Base-by-base conservation (phyloP, 371 early-diverging fungal species). In the Syncephalastrum racemosum region DNA sequence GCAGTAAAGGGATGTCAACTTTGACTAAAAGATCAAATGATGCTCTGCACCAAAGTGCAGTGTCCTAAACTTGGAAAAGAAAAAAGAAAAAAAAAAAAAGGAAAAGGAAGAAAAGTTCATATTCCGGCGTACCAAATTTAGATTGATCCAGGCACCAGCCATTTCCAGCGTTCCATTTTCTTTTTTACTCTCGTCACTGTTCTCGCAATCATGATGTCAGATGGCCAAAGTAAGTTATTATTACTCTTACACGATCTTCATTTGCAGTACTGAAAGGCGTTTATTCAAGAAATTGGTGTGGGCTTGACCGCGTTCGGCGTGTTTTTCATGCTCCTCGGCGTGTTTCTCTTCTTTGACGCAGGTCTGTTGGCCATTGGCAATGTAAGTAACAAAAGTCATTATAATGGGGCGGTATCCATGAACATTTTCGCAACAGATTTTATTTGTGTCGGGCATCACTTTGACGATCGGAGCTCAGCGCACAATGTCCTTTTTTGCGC, bases 361-460 rank as follows among this genome's bases (percentile, higher is more conserved):
- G 96, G 95, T 2, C 77, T 96, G 27, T 71, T 96, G 41, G 95
- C 94, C 40, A 91, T 95, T 50, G 96, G 96, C 56, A 94, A 96
- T 70, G 92, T 94, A 83, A 68, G 80, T 44, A 15, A 48, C 20
- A 5, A 31, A 31, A 4, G 2, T 8, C 31, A 31, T 31, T 14
- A 19, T 12, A 31, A 8, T 31, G 36, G 12, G 1, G 19, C 2
- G 18, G 18, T 10, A 18, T n/a, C 46, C 18, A 31, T 39, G 23
- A 1, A 12, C 8, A n/a, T 4, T 24, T 19, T 45, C 12, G 36
- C 12, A 10, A 40, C 56, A 93, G 93, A 84, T 96, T 40, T 64
- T 95, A 58, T 94, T 96, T 70, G 63, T 96, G 56, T 75, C 80
- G 24, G 96, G 96, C 31, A 71, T 94, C 47, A 80, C 89, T 15